phyloP scores from a whole-genome alignment of 768 basidiomycete species.

The Russula olivacea region DNA sequence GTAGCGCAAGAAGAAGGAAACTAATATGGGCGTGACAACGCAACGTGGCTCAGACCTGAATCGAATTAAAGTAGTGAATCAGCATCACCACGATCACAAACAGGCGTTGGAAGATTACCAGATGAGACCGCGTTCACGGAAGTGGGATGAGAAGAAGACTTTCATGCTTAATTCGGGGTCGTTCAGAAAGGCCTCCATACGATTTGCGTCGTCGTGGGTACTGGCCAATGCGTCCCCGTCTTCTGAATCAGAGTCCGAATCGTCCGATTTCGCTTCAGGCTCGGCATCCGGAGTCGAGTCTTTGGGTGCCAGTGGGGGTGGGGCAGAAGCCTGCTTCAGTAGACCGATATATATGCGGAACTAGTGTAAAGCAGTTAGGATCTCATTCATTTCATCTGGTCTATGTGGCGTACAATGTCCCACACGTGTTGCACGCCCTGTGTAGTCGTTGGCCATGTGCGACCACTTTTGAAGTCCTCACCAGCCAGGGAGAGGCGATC shows the following conservation, averaged over 20 bases:
- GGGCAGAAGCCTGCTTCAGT: conserved; percentile 27
- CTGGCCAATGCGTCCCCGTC: conserved; percentile 31
- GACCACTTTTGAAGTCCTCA: conserved; percentile 45
- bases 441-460: conserved; percentile 36
- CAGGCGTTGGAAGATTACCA: conserved; percentile 39
- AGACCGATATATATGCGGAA: conserved; percentile 59
- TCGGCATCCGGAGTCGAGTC: conserved; percentile 24
- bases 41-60: conserved; percentile 46
- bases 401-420: conserved; percentile 49
- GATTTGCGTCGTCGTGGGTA: conserved; percentile 22
- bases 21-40: conserved; percentile 44
- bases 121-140: conserved; percentile 59
- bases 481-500: conserved; percentile 59
- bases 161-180: conserved; percentile 54
- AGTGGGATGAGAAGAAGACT: conserved; percentile 67
- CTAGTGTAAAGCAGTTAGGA: conserved; percentile 33
- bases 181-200: conserved; percentile 48
- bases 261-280: conserved; percentile 21
- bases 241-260: conserved; percentile 25
- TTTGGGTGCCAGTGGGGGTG: conserved; percentile 13
- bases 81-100: conserved; percentile 20
- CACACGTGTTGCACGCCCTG: conserved; percentile 41
- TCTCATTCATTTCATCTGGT: not conserved
- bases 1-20: conserved; percentile 57
- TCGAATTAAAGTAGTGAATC: not conserved